These are phyloP conservation scores for Pyrenochaeta sp. DNA, from an alignment of 2,329 filamentous ascomycete genomes.

Conservation along the genomic window DNA sequence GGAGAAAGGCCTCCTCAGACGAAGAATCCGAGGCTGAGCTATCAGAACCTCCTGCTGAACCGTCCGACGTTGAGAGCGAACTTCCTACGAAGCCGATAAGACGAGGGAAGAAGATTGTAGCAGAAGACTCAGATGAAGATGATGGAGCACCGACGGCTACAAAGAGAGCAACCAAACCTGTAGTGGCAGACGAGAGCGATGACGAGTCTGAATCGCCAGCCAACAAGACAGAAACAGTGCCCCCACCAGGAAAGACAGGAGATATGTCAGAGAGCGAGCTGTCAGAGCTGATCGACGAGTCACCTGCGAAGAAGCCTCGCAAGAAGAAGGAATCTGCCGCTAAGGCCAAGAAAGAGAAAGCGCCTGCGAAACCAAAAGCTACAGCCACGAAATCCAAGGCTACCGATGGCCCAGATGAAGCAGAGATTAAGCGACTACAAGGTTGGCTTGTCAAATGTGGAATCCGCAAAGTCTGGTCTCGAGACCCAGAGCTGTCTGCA, in stretches of 20 bases:
- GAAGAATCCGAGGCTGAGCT: constrained; percentile 40
- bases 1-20: constrained; percentile 36
- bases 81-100: constrained; percentile 33
- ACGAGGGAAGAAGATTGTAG: constrained; percentile 35
- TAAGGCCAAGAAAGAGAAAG: constrained; percentile 31
- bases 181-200: constrained; percentile 25
- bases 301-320: constrained; percentile 66
- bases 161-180: constrained; percentile 14
- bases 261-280: constrained; percentile 68
- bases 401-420: constrained; percentile 68
- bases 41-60: constrained; percentile 22
- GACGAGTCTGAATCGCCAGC: constrained; percentile 11
- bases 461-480: constrained; percentile 88
- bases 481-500: constrained; percentile 73
- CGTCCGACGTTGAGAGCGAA: constrained; percentile 38
- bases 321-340: constrained; percentile 45
- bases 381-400: constrained; percentile 53
- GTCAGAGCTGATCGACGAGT: constrained; percentile 81
- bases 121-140: constrained; percentile 41
- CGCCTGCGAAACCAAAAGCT: constrained; percentile 41
- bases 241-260: constrained; percentile 16
- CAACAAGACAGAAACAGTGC: constrained; percentile 20
- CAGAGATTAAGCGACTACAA: constrained; percentile 88
- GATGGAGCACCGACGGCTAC: constrained; percentile 21
- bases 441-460: constrained; percentile 89